Conservation (phyloP, 2,329 filamentous ascomycete genomes). For the Trichophyton schoenleinii region DNA sequence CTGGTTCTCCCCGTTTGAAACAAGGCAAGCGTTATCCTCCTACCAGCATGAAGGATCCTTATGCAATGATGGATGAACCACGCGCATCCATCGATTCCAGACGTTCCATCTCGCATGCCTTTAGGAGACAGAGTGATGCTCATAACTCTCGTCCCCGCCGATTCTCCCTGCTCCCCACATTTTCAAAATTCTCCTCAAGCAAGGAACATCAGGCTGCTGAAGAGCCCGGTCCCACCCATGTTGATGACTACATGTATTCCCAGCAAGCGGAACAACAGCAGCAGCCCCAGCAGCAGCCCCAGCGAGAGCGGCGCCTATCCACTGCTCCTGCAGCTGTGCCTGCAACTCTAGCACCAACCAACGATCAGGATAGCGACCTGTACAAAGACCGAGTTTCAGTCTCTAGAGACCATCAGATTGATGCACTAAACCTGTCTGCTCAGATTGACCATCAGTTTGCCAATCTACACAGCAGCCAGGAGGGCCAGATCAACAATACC, state of each 20-base stretch:
- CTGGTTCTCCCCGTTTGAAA: slow-evolving; percentile 32
- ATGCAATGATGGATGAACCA: slow-evolving; percentile 46
- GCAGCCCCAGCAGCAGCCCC: neutral
- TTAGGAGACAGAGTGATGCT: slow-evolving; percentile 60
- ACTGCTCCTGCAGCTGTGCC: slow-evolving; percentile 20
- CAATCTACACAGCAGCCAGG: slow-evolving; percentile 25
- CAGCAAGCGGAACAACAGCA: slow-evolving; percentile 10
- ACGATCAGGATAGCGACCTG: slow-evolving; percentile 5
- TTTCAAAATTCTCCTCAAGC: slow-evolving; percentile 42
- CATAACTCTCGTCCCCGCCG: slow-evolving; percentile 49
- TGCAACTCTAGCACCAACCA: slow-evolving; percentile 13
- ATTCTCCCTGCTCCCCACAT: slow-evolving; percentile 57
- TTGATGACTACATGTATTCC: slow-evolving; percentile 16
- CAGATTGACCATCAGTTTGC: slow-evolving; percentile 34
- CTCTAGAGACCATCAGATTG: slow-evolving; percentile 5
- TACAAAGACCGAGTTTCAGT: neutral
- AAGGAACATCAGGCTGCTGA: slow-evolving; percentile 36
- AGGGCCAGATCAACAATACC: slow-evolving; percentile 17
- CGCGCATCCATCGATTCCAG: slow-evolving; percentile 56
- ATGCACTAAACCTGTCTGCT: slow-evolving; percentile 28
- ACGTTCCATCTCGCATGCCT: slow-evolving; percentile 56
- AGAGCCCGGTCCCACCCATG: slow-evolving; percentile 30
- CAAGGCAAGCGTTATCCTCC: slow-evolving; percentile 64
- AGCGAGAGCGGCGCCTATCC: slow-evolving; percentile 22
- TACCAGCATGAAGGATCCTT: slow-evolving; percentile 59